phyloP scores from a whole-genome alignment of 495 filamentous ascomycete genomes.

The Collariella sp. region DNA sequence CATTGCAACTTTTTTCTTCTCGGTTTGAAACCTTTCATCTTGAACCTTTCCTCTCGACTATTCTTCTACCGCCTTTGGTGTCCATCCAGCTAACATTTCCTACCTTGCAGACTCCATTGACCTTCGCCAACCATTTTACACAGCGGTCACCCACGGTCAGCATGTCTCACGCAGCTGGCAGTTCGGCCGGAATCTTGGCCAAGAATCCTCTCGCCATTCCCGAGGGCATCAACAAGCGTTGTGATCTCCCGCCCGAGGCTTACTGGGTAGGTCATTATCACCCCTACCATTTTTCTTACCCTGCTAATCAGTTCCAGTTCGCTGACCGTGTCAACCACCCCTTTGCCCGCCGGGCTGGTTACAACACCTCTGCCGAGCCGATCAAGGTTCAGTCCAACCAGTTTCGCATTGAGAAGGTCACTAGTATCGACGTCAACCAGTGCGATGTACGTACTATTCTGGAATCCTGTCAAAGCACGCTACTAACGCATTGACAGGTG shows the following conservation, averaged over 20 bases:
- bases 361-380: constrained; percentile 49
- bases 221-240: constrained; percentile 28
- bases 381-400: constrained; percentile 62
- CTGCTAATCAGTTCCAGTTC: background rate
- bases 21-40: background rate
- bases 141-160: background rate
- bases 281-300: background rate
- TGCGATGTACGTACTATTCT: constrained; percentile 64
- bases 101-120: background rate
- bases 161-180: background rate
- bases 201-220: constrained; percentile 1
- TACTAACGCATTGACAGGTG: constrained; percentile 39
- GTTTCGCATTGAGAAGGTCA: constrained; percentile 49
- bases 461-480: background rate
- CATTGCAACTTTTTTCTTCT: background rate
- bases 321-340: background rate
- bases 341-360: constrained; percentile 37
- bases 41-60: background rate
- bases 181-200: background rate
- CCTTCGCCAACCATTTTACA: background rate
- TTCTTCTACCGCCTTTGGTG: too few species aligned
- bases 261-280: constrained; percentile 22
- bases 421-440: constrained; percentile 55
- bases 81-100: background rate
- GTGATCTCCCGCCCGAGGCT: constrained; percentile 40